Evolutionary conservation across 2,329 filamentous ascomycete species (phyloP).

Genomic region (Cladosporium sp.): DNA sequence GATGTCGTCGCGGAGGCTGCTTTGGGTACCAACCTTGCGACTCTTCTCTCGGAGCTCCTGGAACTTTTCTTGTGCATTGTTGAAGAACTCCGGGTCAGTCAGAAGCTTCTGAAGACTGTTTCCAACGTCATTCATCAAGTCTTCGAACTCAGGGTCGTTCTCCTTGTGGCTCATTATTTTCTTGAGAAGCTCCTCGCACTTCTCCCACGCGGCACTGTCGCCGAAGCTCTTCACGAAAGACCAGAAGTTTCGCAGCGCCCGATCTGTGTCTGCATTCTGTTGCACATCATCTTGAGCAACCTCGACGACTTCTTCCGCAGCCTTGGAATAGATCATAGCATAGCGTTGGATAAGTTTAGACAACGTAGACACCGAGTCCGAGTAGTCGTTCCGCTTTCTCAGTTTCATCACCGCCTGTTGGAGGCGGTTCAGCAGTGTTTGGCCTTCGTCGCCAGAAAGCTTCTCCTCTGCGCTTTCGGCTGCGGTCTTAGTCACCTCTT

Average conservation of each 20-base stretch:
- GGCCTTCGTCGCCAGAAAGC: slow-evolving; percentile 62
- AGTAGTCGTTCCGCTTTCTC: slow-evolving; percentile 71
- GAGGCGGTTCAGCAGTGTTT: slow-evolving; percentile 66
- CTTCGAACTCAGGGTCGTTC: slow-evolving; percentile 76
- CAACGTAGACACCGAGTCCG: slow-evolving; percentile 75
- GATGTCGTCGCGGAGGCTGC: slow-evolving; percentile 64
- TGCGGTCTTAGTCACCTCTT: slow-evolving; percentile 51
- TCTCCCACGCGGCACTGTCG: slow-evolving; percentile 66
- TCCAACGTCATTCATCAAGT: slow-evolving; percentile 65
- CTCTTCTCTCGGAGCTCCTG: slow-evolving; percentile 53
- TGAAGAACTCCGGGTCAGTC: slow-evolving; percentile 79
- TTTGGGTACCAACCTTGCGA: slow-evolving; percentile 55
- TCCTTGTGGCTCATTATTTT: slow-evolving; percentile 66
- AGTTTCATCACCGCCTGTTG: slow-evolving; percentile 71
- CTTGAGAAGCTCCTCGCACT: slow-evolving; percentile 61
- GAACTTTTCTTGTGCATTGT: slow-evolving; percentile 62
- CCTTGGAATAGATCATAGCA: slow-evolving; percentile 68
- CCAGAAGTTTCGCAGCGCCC: slow-evolving; percentile 76
- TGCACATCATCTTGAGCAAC: slow-evolving; percentile 65
- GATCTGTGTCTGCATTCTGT: slow-evolving; percentile 67
- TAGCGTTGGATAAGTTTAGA: slow-evolving; percentile 72
- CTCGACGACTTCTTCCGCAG: slow-evolving; percentile 59
- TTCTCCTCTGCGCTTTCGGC: slow-evolving; percentile 68
- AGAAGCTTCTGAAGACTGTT: slow-evolving; percentile 73
- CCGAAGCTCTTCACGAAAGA: slow-evolving; percentile 73